Evolutionary conservation across 2,329 filamentous ascomycete genomes (phyloP), one percentile per base, ranked within the genome.

Genomic region (Calonectria multiphialidica): DNA sequence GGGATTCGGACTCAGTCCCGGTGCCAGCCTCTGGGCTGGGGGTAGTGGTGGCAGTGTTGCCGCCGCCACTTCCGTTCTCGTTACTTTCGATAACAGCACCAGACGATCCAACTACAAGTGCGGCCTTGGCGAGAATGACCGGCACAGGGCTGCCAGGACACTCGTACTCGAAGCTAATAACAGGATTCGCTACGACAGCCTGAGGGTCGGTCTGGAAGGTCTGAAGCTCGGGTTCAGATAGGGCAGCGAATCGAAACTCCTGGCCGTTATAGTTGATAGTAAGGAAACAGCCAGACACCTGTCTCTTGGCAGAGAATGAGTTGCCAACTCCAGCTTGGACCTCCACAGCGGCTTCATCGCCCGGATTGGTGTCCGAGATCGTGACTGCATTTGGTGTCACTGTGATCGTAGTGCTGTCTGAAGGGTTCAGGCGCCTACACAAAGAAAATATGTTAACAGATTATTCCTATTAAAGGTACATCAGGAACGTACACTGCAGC

Each of bases 71-170:
- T n/a, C 33, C 37, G 13, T 6, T 28, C 4, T 28, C 33, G 21
- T 18, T 25, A 15, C n/a, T 53, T 16, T n/a, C 25, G 25, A 16
- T 37, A 12, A 45, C 55, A 12, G 63, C 42, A 8, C 16, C 40
- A 3, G 42, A 9, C 8, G 50, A 18, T n/a, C 62, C 63, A n/a
- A 53, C 64, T 3, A 23, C 50, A 13, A n/a, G 18, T 1, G 4
- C 86, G 88, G 76, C 28, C 5, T 30, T n/a, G 15, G 40, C 4
- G 23, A 62, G 45, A 9, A 62, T 16, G 13, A 62, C 30, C 0
- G 16, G 25, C 15, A 28, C 18, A 2, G 23, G 23, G 28, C 12
- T n/a, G 25, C 1, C 10, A 18, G 10, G 15, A 12, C 57, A 62
- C 23, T 1, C 15, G 25, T 62, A 62, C 2, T 4, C n/a, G 57